Base-by-base conservation (phyloP, 805 yeast genomes). In the Lachancea sp. region DNA sequence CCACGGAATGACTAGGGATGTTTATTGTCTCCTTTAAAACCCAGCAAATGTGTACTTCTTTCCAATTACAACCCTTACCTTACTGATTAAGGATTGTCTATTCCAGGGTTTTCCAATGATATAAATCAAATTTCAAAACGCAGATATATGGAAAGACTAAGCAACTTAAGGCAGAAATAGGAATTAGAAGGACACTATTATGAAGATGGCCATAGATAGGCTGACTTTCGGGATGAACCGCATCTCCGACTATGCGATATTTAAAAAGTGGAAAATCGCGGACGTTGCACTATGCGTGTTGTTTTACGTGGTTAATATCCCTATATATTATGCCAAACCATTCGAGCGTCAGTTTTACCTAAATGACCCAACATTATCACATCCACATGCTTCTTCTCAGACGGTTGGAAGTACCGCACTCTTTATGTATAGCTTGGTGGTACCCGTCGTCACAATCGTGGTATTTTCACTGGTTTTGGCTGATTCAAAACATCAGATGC, bases 311-410 rank as follows among this genome's bases (percentile, higher is more conserved):
- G 20, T 65, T 6, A 65, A 62, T 38, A 40, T 51, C n/a, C 60
- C 66, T 5, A 59, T 64, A 8, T 60, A 61, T 32, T 46, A 53
- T 21, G 54, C 55, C 28, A 54, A 66, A 25, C 96, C 96, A 1
- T 83, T 83, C 56, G 77, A 85, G 56, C 71, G 96, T 52, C 86
- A 81, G 52, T 90, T 90, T 57, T 72, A 68, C 37, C 63, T 89
- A 40, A 78, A 79, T 55, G 96, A 90, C 64, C 58, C 78, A 30
- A 74, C 90, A 0, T 75, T 90, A 29, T 77, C 80, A 38, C 95
- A 86, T 60, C 96, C 97, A 1, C 79, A 74, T 58, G 83, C 95
- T 0, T 77, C 74, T 35, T 70, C 65, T 13, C 95, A 90, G 61
- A 70, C 84, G 18, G 94, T 90, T 2, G 68, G 80, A 7, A 75